Conservation (phyloP, 176 grass and related monocot species). For the Rhynchospora pubera region DNA sequence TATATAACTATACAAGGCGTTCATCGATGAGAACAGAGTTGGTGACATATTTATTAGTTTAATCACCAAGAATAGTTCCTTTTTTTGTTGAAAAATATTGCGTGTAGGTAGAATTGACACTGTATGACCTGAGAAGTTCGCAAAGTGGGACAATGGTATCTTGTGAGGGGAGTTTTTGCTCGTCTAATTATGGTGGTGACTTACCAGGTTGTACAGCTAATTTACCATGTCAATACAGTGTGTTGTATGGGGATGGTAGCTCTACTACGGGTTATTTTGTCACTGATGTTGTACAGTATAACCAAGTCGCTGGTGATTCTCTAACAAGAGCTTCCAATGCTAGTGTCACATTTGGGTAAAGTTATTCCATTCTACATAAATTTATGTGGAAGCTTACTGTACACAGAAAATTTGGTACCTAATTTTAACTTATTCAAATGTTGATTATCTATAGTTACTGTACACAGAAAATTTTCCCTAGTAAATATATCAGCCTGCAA, state of each 20-base stretch:
- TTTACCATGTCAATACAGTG: constrained; percentile 50
- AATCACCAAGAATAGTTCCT: neutral
- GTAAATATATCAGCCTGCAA: neutral
- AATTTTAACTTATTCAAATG: neutral
- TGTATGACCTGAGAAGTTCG: constrained; percentile 70
- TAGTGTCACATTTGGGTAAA: constrained; percentile 82
- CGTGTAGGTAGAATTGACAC: constrained; percentile 68
- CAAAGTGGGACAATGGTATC: constrained; percentile 40
- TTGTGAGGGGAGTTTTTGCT: constrained; percentile 65
- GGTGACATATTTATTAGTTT: neutral
- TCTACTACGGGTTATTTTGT: constrained; percentile 66
- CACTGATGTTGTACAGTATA: constrained; percentile 59
- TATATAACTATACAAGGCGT: neutral
- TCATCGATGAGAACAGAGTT: neutral
- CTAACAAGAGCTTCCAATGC: constrained; percentile 49
- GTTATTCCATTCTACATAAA: neutral
- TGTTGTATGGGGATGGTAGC: constrained; percentile 84
- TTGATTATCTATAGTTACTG: neutral
- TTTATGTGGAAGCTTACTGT: neutral
- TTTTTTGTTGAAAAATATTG: neutral
- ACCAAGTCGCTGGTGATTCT: constrained; percentile 58
- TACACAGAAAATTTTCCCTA: no score
- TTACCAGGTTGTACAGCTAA: constrained; percentile 23
- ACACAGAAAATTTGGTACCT: neutral
- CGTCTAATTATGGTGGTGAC: constrained; percentile 13